Evolutionary conservation across 164 flowering plant species (phyloP), one percentile per base, ranked within the genome.

Genomic region (Magnolia changhungtana): DNA sequence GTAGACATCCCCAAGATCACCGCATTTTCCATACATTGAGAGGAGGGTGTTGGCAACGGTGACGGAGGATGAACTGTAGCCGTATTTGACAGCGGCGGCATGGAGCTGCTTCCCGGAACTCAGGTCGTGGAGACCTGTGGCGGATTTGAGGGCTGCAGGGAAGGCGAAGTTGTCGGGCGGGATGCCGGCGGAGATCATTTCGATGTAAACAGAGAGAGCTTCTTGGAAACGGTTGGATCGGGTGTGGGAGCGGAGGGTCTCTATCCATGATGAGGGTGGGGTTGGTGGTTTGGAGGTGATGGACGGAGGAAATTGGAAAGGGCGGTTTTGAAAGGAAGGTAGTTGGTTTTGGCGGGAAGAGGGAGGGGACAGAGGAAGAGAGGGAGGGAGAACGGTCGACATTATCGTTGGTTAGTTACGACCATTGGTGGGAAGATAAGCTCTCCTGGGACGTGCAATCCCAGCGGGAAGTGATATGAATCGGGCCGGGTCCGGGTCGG

Each of bases 71-170:
- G 75, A 73, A 20, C 68, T 82, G 71, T 87, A 90, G 59, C 93
- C 94, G 14, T 82, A 78, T 77, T 92, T 92, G 3, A 89, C 49
- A 58, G 80, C 89, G 18, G 86, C 87, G 74, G 85, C 87, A 77
- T 94, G 97, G 68, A 90, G 74, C 87, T 90, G 90, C 76, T 76
- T 83, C 23, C 93, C 95, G 0, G 80, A 68, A 51, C 73, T 37
- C 77, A 92, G 76, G 82, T 91, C 93, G 3, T 77, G 82, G 63
- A 89, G 79, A 66, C 78, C 85, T 0, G 90, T 72, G 8, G 76
- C 89, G 14, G 94, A 91, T 75, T 90, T 93, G 21, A 93, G 71
- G 50, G 84, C 81, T 0, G 95, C 94, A 0, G 98, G 98, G 83
- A 90, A 90, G 52, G 86, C 87, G 63, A 89, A 92, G 51, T 91